Conservation (phyloP, 148 eudicot genomes). For the Beta vulgaris region DNA sequence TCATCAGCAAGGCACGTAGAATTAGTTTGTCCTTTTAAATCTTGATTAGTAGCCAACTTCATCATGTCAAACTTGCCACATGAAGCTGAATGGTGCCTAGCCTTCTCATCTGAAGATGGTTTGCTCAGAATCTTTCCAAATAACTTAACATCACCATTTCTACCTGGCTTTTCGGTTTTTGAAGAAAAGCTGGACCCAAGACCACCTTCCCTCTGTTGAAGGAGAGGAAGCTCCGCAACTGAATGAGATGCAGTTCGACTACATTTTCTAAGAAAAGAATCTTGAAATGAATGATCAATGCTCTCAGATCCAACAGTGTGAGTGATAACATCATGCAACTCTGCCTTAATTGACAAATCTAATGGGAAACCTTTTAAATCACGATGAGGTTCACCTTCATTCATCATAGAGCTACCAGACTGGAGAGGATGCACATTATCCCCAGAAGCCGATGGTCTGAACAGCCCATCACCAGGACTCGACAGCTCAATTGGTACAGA, state of each 20-base stretch:
- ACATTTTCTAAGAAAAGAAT: conserved; percentile 45
- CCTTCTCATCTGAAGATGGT: conserved; percentile 35
- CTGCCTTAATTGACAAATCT: conserved; percentile 31
- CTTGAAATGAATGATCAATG: conserved; percentile 31
- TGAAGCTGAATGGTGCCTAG: conserved; percentile 15
- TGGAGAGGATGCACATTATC: conserved; percentile 22
- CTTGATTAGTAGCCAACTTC: conserved; percentile 22
- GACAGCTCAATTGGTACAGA: conserved; percentile 9
- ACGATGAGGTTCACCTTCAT: conserved; percentile 26
- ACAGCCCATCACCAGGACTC: conserved; percentile 23
- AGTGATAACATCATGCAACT: conserved; percentile 32
- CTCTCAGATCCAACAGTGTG: conserved; percentile 33
- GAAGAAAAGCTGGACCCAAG: conserved; percentile 34
- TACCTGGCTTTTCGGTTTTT: conserved; percentile 44
- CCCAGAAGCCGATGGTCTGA: conserved; percentile 22
- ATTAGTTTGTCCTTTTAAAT: conserved; percentile 32
- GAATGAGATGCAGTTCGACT: conserved; percentile 29
- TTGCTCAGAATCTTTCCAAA: conserved; percentile 81
- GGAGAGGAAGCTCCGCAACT: conserved; percentile 36
- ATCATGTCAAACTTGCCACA: conserved; percentile 34
- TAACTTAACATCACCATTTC: conserved; percentile 77
- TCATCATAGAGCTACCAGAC: conserved; percentile 21
- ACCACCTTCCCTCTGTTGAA: conserved; percentile 27
- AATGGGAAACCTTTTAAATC: conserved; percentile 36
- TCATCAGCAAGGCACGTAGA: conserved; percentile 28